phyloP scores from a whole-genome alignment of 2,329 filamentous ascomycete species.

The Epichloe gansuensis region DNA sequence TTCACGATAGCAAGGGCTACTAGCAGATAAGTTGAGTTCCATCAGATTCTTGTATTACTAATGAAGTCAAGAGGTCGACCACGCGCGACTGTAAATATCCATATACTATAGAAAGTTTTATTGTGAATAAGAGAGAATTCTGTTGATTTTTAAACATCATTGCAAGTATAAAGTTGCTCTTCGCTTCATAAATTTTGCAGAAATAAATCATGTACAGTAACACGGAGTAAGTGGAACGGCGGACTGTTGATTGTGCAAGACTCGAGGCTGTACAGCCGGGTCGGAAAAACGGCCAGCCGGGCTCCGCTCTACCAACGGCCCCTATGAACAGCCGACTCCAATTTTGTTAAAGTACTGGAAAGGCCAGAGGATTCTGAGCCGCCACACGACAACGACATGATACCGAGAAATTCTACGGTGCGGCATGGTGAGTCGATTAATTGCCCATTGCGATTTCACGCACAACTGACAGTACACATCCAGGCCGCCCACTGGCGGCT shows the following conservation, averaged over 20 bases:
- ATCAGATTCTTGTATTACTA: slow-evolving; percentile 12
- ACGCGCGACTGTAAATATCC: slow-evolving; percentile 19
- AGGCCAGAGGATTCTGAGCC: not conserved
- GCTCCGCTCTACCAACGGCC: not conserved
- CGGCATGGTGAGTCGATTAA: slow-evolving; percentile 38
- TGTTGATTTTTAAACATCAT: not conserved
- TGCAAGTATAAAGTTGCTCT: no score
- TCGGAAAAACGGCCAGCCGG: slow-evolving; percentile 10
- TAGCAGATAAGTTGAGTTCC: slow-evolving; percentile 31
- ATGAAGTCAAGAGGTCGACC: slow-evolving; percentile 25
- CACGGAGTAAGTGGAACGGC: not conserved
- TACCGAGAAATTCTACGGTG: slow-evolving; percentile 39
- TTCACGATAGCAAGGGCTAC: slow-evolving; percentile 71
- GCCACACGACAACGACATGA: slow-evolving; percentile 31
- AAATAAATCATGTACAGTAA: no score
- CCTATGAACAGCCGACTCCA: not conserved
- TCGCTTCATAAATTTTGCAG: no score
- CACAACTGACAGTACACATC: slow-evolving; percentile 4
- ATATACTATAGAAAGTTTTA: slow-evolving; percentile 12
- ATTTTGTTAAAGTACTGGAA: slow-evolving; percentile 1
- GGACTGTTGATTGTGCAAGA: not conserved
- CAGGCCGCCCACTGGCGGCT: slow-evolving; percentile 34
- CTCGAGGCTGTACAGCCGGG: not conserved
- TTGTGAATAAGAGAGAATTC: slow-evolving; percentile 7
- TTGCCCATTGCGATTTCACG: not conserved